Percentiles rank a stretch among this genome's conserved stretches.
These are phyloP conservation scores for Laburnicola sp. DNA, from an alignment of 2,329 filamentous ascomycete species.

Conservation along the genomic window DNA sequence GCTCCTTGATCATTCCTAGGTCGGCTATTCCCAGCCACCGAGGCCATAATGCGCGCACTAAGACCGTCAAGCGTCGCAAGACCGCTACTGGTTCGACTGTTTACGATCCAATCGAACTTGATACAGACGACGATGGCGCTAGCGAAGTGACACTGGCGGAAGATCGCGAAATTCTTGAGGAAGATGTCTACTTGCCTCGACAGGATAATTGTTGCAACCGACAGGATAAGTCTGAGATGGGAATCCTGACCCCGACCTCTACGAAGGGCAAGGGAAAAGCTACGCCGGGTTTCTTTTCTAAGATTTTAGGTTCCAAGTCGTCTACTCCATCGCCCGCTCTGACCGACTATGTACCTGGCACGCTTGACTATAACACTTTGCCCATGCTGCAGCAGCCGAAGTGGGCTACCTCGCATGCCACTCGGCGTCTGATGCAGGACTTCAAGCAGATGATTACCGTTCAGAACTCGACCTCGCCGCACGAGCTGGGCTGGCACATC, in stretches of 20 bases:
- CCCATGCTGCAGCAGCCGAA: constrained; percentile 66
- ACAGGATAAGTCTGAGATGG: constrained; percentile 11
- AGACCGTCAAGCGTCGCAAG: constrained; percentile 33
- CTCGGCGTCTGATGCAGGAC: constrained; percentile 65
- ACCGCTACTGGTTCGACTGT: constrained; percentile 27
- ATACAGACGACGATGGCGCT: constrained; percentile 44
- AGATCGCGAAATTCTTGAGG: constrained; percentile 51
- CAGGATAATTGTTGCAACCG: constrained; percentile 4
- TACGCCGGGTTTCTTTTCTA: constrained; percentile 29
- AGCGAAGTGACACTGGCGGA: constrained; percentile 57
- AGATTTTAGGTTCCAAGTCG: constrained; percentile 27
- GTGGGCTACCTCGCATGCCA: constrained; percentile 66
- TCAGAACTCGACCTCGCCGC: constrained; percentile 63
- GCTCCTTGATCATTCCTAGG: constrained; percentile 56
- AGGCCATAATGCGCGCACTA: constrained; percentile 31
- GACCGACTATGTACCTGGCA: constrained; percentile 69
- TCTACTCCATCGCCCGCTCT: constrained; percentile 20
- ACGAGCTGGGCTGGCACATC: constrained; percentile 82
- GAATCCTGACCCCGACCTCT: constrained; percentile 31
- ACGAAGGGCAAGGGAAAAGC: constrained; percentile 33
- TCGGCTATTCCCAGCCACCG: constrained; percentile 54
- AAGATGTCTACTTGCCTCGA: constrained; percentile 15
- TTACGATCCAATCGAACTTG: constrained; percentile 45
- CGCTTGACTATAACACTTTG: constrained; percentile 63
- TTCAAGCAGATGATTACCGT: constrained; percentile 65